Evolutionary conservation across 2,329 filamentous ascomycete genomes (phyloP).

Genomic region (Xylariaceae sp.): DNA sequence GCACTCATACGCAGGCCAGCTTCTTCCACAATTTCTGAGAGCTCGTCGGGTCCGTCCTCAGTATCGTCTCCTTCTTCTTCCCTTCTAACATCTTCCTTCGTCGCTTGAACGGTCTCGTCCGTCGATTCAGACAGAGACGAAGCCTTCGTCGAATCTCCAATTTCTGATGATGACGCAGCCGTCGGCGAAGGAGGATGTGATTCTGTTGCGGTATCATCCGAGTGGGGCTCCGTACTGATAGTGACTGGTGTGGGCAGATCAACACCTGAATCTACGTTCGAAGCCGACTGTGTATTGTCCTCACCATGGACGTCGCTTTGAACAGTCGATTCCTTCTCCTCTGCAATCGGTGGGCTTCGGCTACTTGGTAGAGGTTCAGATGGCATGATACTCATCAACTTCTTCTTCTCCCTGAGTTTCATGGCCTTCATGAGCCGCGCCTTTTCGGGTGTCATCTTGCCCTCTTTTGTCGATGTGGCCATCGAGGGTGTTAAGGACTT

Average conservation of each 20-base stretch:
- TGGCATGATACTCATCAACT: slow-evolving; percentile 31
- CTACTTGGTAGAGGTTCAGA: slow-evolving; percentile 19
- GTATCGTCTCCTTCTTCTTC: slow-evolving; percentile 5
- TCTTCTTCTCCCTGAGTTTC: slow-evolving; percentile 83
- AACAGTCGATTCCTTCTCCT: slow-evolving; percentile 15
- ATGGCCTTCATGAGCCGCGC: slow-evolving; percentile 90
- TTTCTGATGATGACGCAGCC: slow-evolving; percentile 46
- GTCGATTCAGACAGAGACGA: slow-evolving; percentile 62
- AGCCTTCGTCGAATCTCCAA: slow-evolving; percentile 57
- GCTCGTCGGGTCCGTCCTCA: slow-evolving; percentile 7
- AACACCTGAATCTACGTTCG: slow-evolving; percentile 52
- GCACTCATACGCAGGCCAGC: slow-evolving; percentile 6
- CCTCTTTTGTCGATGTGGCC: slow-evolving; percentile 32
- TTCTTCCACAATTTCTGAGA: slow-evolving; percentile 6
- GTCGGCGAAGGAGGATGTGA: slow-evolving; percentile 56
- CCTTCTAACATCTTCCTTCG: slow-evolving; percentile 28
- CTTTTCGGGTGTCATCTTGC: slow-evolving; percentile 78
- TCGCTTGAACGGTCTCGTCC: slow-evolving; percentile 50
- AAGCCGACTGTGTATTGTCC: slow-evolving; percentile 27
- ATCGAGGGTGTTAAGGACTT: slow-evolving; percentile 39
- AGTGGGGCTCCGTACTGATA: slow-evolving; percentile 38
- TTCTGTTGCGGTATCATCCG: slow-evolving; percentile 46
- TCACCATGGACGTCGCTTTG: slow-evolving; percentile 19
- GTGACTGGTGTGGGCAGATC: slow-evolving; percentile 37
- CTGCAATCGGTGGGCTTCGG: background rate